A percentile compares a stretch with the other conserved stretches of the same genome.
Evolutionary conservation across 2,329 filamentous ascomycete species (phyloP).

Genomic region (Paracorniculantispora psalliotae): DNA sequence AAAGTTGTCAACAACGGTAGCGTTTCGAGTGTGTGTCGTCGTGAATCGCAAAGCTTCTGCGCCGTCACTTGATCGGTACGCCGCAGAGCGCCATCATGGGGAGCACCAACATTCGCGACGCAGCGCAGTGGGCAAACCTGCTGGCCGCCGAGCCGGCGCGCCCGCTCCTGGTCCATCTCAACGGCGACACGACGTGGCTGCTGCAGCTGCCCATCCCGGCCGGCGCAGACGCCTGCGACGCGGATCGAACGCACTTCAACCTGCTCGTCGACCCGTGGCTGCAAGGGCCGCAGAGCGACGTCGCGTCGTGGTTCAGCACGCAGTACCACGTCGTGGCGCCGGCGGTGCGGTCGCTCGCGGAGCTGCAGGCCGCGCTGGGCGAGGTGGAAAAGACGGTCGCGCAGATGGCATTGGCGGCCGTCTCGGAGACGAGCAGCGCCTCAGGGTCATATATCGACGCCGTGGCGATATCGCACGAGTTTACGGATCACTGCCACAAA

Average conservation of each 20-base stretch:
- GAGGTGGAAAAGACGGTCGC: conserved; percentile 39
- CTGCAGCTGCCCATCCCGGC: conserved; percentile 54
- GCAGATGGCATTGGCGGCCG: not conserved
- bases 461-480: conserved; percentile 59
- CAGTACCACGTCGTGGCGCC: conserved; percentile 57
- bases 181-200: conserved; percentile 63
- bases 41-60: not conserved
- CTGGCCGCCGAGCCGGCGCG: conserved; percentile 18
- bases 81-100: not conserved
- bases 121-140: conserved; percentile 18
- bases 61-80: not conserved
- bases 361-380: conserved; percentile 47
- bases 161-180: conserved; percentile 56
- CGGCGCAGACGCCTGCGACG: conserved; percentile 2
- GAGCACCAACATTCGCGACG: conserved; percentile 14
- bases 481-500: conserved; percentile 64
- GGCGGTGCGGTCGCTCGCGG: conserved; percentile 48
- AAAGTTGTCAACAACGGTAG: not conserved
- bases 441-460: conserved; percentile 45
- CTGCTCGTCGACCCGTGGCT: conserved; percentile 64
- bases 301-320: conserved; percentile 59
- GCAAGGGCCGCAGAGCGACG: conserved; percentile 56
- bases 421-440: not conserved
- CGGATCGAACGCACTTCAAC: conserved; percentile 49
- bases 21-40: no score